Conservation (phyloP, 108 stramenopile species). For the Nitzschia sp. region DNA sequence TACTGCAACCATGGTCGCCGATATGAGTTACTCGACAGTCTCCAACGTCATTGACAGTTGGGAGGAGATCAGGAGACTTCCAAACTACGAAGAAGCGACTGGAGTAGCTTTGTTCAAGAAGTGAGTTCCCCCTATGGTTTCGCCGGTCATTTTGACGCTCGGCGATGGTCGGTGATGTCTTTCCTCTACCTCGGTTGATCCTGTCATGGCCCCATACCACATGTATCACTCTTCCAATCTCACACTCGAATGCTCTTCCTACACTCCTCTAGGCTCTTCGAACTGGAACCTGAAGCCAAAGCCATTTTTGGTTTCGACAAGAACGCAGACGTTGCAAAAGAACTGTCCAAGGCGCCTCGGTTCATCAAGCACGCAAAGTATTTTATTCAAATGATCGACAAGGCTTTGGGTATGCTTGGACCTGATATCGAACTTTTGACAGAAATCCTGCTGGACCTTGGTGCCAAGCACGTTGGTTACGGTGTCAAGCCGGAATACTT, state of each 20-base stretch:
- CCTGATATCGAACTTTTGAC: conserved; percentile 44
- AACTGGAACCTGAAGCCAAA: conserved; percentile 30
- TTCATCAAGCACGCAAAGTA: conserved; percentile 36
- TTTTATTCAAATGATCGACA: conserved; percentile 40
- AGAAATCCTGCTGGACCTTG: conserved; percentile 41
- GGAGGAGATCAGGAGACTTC: conserved; percentile 25
- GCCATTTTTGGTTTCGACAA: conserved; percentile 34
- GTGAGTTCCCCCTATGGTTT: conserved; percentile 12
- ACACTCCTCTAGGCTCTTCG: conserved; percentile 20
- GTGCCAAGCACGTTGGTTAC: conserved; percentile 44
- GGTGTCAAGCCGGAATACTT: conserved; percentile 47
- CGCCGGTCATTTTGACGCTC: neutral
- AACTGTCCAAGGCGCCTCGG: conserved; percentile 19
- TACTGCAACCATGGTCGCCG: conserved; percentile 33
- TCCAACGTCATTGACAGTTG: conserved; percentile 45
- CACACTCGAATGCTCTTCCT: neutral
- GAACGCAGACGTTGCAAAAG: neutral
- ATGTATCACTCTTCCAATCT: neutral
- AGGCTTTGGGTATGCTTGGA: conserved; percentile 43
- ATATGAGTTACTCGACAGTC: conserved; percentile 40
- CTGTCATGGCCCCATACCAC: neutral
- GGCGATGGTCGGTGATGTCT: neutral
- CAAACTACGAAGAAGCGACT: conserved; percentile 28
- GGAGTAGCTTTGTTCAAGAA: conserved; percentile 26
- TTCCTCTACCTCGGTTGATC: neutral